Evolutionary conservation across 83 land plant genomes (phyloP).

Genomic region (Diphasiastrum complanatum): DNA sequence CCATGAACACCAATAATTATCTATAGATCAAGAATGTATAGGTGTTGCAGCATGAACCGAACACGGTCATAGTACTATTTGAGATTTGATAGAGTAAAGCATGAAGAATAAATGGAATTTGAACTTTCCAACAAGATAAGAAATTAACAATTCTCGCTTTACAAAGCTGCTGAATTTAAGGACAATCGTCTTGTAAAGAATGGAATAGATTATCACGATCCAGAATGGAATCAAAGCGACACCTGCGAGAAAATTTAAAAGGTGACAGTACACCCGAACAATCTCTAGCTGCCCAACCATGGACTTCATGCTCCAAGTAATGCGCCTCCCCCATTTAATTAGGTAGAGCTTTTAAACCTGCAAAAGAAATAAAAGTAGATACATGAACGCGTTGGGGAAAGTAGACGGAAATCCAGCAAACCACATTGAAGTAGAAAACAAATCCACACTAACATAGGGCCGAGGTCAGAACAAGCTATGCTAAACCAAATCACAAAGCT

Average conservation of each 20-base stretch:
- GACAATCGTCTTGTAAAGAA: too few species aligned
- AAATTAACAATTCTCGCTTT: neutral
- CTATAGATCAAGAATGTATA: too few species aligned
- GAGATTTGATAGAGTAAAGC: neutral
- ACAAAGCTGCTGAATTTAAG: neutral
- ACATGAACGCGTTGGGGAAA: too few species aligned
- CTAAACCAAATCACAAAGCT: too few species aligned
- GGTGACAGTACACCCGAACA: constrained; percentile 15
- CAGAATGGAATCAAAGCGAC: neutral
- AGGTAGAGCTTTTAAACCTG: too few species aligned
- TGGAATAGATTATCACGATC: neutral
- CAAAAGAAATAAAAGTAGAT: too few species aligned
- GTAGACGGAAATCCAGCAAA: too few species aligned
- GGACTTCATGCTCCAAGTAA: neutral
- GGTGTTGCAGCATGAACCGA: too few species aligned
- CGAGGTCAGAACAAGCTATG: too few species aligned
- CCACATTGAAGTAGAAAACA: too few species aligned
- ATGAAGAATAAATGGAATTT: neutral
- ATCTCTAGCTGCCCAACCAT: constrained; percentile 14
- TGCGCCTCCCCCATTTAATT: constrained; percentile 11
- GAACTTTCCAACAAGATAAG: neutral
- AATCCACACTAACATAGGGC: too few species aligned
- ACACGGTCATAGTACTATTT: neutral
- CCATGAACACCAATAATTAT: neutral
- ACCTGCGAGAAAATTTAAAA: constrained; percentile 14